Evolutionary conservation across 1,139 yeast species (phyloP).

Genomic region (Debaryomyces sp.): DNA sequence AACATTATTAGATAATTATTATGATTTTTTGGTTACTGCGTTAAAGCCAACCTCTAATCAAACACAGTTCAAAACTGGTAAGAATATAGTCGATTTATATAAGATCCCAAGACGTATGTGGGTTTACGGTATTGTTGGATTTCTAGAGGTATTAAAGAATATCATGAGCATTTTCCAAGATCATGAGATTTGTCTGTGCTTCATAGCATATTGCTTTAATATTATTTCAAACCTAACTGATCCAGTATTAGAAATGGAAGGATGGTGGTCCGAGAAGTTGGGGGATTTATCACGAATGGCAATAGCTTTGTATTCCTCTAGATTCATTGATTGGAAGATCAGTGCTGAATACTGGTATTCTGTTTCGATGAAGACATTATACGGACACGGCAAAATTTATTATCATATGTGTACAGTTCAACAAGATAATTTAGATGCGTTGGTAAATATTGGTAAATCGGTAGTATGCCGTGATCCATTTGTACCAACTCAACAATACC

Average conservation of each 20-base stretch:
- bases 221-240: slow-evolving; percentile 56
- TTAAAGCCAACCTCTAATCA: slow-evolving; percentile 59
- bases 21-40: slow-evolving; percentile 71
- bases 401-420: slow-evolving; percentile 85
- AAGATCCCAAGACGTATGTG: slow-evolving; percentile 78
- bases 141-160: slow-evolving; percentile 76
- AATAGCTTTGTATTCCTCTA: slow-evolving; percentile 74
- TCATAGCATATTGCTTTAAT: slow-evolving; percentile 52
- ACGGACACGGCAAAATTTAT: slow-evolving; percentile 79
- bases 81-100: slow-evolving; percentile 71
- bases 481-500: slow-evolving; percentile 77
- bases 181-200: slow-evolving; percentile 51
- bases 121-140: slow-evolving; percentile 82
- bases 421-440: slow-evolving; percentile 76
- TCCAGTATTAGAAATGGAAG: slow-evolving; percentile 58
- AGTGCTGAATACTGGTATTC: slow-evolving; percentile 81
- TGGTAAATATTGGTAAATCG: slow-evolving; percentile 75
- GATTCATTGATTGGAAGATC: slow-evolving; percentile 78
- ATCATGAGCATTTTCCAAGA: slow-evolving; percentile 60
- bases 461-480: slow-evolving; percentile 80
- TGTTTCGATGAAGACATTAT: slow-evolving; percentile 66
- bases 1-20: slow-evolving; percentile 66
- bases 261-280: slow-evolving; percentile 78
- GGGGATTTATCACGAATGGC: slow-evolving; percentile 86
- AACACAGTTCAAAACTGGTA: slow-evolving; percentile 66